Percentiles rank a stretch among this genome's conserved stretches.
phyloP scores from a whole-genome alignment of 202 grass and related monocot species.

The Hordeum pubiflorum region DNA sequence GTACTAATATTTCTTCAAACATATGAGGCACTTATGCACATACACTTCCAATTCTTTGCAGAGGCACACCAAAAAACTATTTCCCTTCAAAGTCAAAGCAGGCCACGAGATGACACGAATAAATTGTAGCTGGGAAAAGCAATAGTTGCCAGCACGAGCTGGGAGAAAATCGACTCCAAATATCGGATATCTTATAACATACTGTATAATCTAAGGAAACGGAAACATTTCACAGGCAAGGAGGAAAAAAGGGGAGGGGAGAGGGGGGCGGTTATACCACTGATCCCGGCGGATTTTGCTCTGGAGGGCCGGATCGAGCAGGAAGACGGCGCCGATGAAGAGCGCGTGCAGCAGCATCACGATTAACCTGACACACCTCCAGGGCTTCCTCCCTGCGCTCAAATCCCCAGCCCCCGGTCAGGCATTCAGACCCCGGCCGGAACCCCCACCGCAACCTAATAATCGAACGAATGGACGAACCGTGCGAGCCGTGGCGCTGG shows the following conservation, averaged over 20 bases:
- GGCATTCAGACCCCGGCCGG: not conserved
- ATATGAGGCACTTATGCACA: not conserved
- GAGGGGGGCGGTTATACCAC: constrained; percentile 19
- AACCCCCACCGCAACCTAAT: not conserved
- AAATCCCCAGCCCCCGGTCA: not conserved
- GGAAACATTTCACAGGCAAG: not conserved
- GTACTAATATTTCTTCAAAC: not conserved
- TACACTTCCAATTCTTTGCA: not conserved
- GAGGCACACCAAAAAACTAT: not conserved
- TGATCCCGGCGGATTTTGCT: constrained; percentile 20
- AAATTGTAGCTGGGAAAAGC: not conserved
- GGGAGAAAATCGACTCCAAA: not conserved
- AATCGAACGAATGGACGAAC: not conserved
- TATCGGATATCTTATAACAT: not conserved
- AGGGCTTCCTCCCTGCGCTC: constrained; percentile 40
- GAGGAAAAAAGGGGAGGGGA: not conserved
- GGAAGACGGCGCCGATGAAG: constrained; percentile 43
- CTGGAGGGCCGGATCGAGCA: constrained; percentile 35
- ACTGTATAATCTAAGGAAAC: not conserved
- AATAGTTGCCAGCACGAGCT: not conserved
- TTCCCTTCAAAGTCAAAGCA: not conserved
- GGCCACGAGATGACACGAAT: not conserved
- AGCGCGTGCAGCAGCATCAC: constrained; percentile 45
- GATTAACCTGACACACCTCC: constrained; percentile 23
- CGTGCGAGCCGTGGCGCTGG: not conserved